Percentiles rank a stretch among this genome's conserved stretches.
Conservation (phyloP, 1,139 yeast genomes). For the Kodamaea sp. region DNA sequence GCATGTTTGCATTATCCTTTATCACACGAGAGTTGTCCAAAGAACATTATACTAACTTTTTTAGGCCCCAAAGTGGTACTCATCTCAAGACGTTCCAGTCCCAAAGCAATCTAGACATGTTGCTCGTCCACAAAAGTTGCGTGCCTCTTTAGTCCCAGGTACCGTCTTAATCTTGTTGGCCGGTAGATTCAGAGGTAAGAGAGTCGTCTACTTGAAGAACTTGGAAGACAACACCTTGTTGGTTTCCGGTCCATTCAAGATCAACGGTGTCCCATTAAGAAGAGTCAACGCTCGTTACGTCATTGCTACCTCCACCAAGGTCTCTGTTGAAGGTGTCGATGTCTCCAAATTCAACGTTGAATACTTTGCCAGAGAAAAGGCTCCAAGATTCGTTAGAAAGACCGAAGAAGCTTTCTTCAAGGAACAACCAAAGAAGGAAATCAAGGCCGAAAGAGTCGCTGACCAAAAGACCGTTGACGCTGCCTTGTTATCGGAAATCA, state of each 20-base stretch:
- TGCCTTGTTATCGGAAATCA: constrained; percentile 90
- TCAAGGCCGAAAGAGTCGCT: constrained; percentile 93
- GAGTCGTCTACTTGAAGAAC: constrained; percentile 97
- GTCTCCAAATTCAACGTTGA: constrained; percentile 91
- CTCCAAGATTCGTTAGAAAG: constrained; percentile 70
- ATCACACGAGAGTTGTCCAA: too few species aligned
- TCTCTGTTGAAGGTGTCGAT: constrained; percentile 77
- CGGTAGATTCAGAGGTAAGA: constrained; percentile 99
- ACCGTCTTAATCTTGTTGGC: constrained; percentile 97
- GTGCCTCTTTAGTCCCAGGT: constrained; percentile 98
- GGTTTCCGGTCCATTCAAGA: constrained; percentile 99
- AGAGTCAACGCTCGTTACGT: constrained; percentile 99
- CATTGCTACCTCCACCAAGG: constrained; percentile 96
- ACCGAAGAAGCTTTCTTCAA: constrained; percentile 96
- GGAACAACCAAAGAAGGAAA: constrained; percentile 84
- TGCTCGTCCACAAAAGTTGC: constrained; percentile 92
- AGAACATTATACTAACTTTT: constrained; percentile 22
- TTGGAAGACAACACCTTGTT: constrained; percentile 98
- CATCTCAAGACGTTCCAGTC: constrained; percentile 90
- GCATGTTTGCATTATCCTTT: too few species aligned
- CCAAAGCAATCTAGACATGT: constrained; percentile 88
- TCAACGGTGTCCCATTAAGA: constrained; percentile 99
- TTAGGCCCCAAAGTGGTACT: constrained; percentile 94
- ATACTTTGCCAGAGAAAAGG: constrained; percentile 96
- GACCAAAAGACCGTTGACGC: constrained; percentile 98